A percentile compares a stretch with the other conserved stretches of the same genome.
These are phyloP conservation scores for Hibiscus syriacus DNA, from an alignment of 345 rosid species.

Conservation along the genomic window DNA sequence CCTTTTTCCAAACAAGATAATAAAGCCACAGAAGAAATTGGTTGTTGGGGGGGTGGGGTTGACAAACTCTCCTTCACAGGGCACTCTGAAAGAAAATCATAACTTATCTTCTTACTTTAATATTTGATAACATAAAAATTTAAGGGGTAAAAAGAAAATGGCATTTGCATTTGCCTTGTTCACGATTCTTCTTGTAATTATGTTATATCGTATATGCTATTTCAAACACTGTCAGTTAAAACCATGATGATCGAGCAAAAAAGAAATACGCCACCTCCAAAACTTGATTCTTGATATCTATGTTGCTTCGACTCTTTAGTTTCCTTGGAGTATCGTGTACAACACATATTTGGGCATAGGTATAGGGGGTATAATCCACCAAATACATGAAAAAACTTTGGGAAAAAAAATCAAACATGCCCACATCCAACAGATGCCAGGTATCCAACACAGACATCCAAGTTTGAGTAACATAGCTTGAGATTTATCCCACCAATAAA, in stretches of 20 bases:
- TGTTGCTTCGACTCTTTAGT: neutral
- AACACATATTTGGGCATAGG: neutral
- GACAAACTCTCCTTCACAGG: no score
- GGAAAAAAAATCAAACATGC: neutral
- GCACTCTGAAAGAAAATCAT: no score
- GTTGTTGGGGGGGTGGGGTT: no score
- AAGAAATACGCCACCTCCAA: neutral
- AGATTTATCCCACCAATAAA: neutral
- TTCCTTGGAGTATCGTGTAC: neutral
- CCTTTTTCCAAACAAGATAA: no score
- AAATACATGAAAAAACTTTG: neutral
- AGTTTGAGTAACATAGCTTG: neutral
- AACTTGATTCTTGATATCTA: neutral
- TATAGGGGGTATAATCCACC: neutral
- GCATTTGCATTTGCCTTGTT: slow-evolving; percentile 1
- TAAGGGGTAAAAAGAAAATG: neutral
- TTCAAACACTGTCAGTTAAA: neutral
- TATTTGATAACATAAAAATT: neutral
- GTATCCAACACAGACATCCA: neutral
- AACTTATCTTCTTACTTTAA: no score
- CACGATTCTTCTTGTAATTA: neutral
- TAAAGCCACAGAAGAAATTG: no score
- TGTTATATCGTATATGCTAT: neutral
- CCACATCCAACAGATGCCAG: neutral
- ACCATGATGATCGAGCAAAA: neutral